Evolutionary conservation across 2,329 filamentous ascomycete genomes (phyloP).

Genomic region (Scedosporium dehoogii): DNA sequence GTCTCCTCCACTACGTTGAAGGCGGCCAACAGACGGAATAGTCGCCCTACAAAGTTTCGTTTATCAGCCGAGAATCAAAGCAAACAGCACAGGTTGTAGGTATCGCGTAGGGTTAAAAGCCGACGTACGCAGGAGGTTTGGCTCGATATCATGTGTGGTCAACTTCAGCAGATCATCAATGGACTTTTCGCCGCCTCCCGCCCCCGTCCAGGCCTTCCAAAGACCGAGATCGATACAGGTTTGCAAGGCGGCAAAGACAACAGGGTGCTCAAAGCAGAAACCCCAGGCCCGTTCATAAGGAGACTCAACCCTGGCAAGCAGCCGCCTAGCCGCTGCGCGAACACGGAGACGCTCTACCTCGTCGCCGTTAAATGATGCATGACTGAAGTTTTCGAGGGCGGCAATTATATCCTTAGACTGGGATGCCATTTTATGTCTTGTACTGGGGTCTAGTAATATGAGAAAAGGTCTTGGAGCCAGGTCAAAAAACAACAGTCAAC

Average conservation of each 20-base stretch:
- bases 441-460: neutral
- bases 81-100: neutral
- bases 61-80: neutral
- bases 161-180: constrained; percentile 18
- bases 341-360: constrained; percentile 10
- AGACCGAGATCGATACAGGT: constrained; percentile 20
- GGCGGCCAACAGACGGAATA: constrained; percentile 20
- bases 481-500: no score
- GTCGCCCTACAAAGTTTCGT: constrained; percentile 12
- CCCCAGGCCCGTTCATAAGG: constrained; percentile 22
- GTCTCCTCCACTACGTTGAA: constrained; percentile 21
- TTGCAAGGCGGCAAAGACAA: constrained; percentile 19
- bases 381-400: neutral
- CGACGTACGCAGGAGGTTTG: constrained; percentile 17
- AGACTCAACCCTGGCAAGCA: constrained; percentile 19
- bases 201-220: constrained; percentile 19
- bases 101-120: constrained; percentile 1
- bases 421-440: neutral
- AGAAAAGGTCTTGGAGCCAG: neutral
- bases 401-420: neutral
- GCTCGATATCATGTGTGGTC: constrained; percentile 14
- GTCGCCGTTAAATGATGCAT: neutral
- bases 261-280: constrained; percentile 19
- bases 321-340: constrained; percentile 16
- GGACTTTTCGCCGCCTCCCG: constrained; percentile 18